Base-by-base conservation (phyloP, 1,284 basidiomycete species). In the Moniliella sp. region DNA sequence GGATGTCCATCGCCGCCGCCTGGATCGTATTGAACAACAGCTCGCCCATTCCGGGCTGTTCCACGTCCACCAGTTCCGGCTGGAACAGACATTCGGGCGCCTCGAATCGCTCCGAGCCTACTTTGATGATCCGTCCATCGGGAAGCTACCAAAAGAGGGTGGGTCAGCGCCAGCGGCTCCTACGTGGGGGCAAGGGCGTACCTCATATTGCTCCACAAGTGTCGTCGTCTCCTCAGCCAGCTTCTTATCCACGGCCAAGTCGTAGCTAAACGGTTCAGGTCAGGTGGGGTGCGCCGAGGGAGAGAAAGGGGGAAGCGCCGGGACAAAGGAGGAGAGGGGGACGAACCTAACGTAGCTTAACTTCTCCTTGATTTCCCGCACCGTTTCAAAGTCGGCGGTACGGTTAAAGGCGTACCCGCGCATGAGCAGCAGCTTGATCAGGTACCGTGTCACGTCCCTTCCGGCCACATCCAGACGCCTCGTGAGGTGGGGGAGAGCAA, bases 41-140 rank as follows among this genome's bases (percentile, higher is more conserved):
- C 67, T 94, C 88, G 63, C 86, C 88, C 34, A 94, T 76, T 34
- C 91, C 91, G 1, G 83, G 80, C 59, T 94, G 86, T 61, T 97
- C 91, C 36, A 97, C 69, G 46, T 97, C 91, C 33, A 97, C 83
- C 5, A 99, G 70, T 62, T 93, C 82, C 15, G 91, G 91, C 64
- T 99, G 86, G 76, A 99, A 97, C 81, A 97, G 84, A 66, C 91
- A 97, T 64, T 97, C 91, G 8, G 91, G 91, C n/a, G 88, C 91
- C 64, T 93, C 83, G 61, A 93, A 99, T n/a, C 91, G 76, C 62
- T 99, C 91, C 1, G 82, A 83, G 15, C 88, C 91, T 34, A 97
- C 82, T 68, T 91, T 93, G 70, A 97, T 93, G 18, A 71, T 73
- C 28, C 91, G 77, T 2, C 91, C 91, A 55, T 97, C 88, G 2